Base-by-base conservation (phyloP, 371 early-diverging fungal genomes). In the Saksenaea vasiformis region DNA sequence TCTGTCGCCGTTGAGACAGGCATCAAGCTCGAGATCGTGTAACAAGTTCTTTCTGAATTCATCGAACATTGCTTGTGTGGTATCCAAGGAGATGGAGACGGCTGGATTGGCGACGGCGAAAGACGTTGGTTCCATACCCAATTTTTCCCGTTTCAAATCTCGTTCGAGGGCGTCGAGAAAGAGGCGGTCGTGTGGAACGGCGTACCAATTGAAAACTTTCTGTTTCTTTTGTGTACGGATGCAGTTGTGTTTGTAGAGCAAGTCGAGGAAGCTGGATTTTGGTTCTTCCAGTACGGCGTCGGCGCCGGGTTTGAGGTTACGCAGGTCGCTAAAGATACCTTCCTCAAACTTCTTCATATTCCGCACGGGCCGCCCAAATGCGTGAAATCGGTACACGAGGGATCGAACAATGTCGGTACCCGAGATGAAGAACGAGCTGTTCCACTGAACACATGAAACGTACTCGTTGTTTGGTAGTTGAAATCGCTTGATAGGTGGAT, bases 161-260 rank as follows among this genome's bases (percentile, higher is more conserved):
- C 99, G 90, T 79, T 99, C 99, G 38, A 99, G 86, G 19, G 99
- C 99, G 81, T 99, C 99, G 59, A 95, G 87, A 72, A 97, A 97
- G 47, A 98, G 87, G 39, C 94, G 82, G 78, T 99, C 99, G 79
- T 98, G 98, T 17, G 95, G 97, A 5, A 99, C 99, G 37, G 95
- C 92, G 77, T 93, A 94, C 99, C 99, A 99, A 75, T 90, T 97
- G 77, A 99, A 99, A 15, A 99, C 99, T 69, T 99, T 99, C 76
- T 96, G 97, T 80, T 99, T 99, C 87, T 99, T 99, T 79, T 99
- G 99, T 8, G 99, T 99, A 34, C 99, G 89, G 63, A 99, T 96
- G 77, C 99, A 99, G 66, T 96, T 93, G 80, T 97, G 91, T 79
- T 96, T 95, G 87, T 98, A 97, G 58, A 99, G 85, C 81, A 97